Evolutionary conservation across 345 rosid species (phyloP).

Genomic region (Brassica cretica): DNA sequence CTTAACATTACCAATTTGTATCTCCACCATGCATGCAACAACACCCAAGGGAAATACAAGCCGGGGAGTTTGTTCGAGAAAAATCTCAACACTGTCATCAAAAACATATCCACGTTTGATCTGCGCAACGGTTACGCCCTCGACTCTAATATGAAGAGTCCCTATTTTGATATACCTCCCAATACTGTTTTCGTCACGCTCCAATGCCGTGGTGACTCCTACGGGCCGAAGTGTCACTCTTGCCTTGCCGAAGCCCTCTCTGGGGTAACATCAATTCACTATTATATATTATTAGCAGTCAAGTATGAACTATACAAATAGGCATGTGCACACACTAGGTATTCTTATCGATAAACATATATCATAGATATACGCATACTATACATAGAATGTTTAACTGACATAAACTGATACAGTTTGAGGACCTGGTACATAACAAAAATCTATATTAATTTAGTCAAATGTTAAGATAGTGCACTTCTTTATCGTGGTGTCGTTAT

Average conservation of each 20-base stretch:
- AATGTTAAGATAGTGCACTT: neutral
- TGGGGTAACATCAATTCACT: constrained; percentile 33
- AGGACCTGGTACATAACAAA: neutral
- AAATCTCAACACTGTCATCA: neutral
- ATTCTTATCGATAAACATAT: neutral
- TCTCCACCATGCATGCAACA: neutral
- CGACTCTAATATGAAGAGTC: neutral
- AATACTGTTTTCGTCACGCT: constrained; percentile 43
- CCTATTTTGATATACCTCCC: constrained; percentile 2
- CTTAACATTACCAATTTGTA: neutral
- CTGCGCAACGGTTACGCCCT: constrained; percentile 46
- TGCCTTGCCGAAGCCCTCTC: constrained; percentile 41
- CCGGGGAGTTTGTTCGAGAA: neutral
- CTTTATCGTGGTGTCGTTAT: neutral
- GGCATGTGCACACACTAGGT: neutral
- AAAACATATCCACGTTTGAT: constrained; percentile 34
- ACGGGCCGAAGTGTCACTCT: constrained; percentile 42
- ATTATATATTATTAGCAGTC: neutral
- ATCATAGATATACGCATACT: neutral
- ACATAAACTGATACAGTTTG: neutral
- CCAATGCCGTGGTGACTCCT: constrained; percentile 56
- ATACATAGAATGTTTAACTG: neutral
- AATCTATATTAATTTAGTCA: neutral
- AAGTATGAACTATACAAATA: neutral
- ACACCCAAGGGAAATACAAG: neutral